Base-by-base conservation (phyloP, 2,329 filamentous ascomycete species). In the Penicillium sp. region DNA sequence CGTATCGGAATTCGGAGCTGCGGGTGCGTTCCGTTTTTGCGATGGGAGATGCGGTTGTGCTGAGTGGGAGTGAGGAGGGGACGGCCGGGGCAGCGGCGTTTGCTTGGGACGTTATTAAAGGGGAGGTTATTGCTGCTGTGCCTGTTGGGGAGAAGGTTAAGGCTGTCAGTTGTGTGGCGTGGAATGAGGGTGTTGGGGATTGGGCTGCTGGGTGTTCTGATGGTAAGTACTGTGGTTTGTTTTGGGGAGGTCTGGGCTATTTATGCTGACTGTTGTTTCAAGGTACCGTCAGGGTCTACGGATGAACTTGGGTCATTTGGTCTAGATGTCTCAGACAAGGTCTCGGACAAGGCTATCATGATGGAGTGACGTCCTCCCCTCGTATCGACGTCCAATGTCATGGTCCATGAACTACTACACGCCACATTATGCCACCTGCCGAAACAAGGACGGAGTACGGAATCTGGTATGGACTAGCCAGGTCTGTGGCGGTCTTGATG, bases 41-140 rank as follows among this genome's bases (percentile, higher is more conserved):
- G 0, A 82, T 85, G 31, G 86, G 84, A 62, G 93, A 96, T 75
- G 87, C 85, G 59, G 88, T 89, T 49, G 90, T 94, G 1, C 69
- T 97, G 4, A 89, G 86, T 50, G 93, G 93, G 8, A 91, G 92
- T 68, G 93, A 97, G 75, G 81, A 84, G 13, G 61, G 41, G 35
- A 6, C 21, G 10, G 42, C 38, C 8, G 56, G 75, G 42, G 74
- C 74, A 4, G 64, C 65, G 51, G 69, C 75, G 4, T 76, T 78
- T 63, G 90, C 86, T 1, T 97, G 93, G 93, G 92, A 97, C 76
- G 78, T 96, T 21, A 73, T 96, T 54, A 88, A 83, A 6, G 93
- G 91, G 1, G 84, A 86, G 54, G 71, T 89, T 50, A 80, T 85
- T 57, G 85, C 89, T 33, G 85, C 80, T 63, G 75, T 96, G 15